Conservation (phyloP, 1,284 basidiomycete species). For the Heterobasidion occidentale region DNA sequence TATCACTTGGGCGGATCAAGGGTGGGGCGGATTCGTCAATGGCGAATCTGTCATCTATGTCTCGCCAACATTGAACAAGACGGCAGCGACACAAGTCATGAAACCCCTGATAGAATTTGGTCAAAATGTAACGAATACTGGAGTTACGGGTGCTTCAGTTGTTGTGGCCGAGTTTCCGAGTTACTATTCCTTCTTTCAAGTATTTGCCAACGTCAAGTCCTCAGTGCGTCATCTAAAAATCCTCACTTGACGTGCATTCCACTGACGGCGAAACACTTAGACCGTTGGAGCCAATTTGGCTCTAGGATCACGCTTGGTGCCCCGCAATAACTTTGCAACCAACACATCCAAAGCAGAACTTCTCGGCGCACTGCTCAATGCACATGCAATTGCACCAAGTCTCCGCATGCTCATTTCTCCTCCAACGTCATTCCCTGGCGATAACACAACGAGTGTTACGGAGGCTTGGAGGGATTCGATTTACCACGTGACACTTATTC, state of each 20-base stretch:
- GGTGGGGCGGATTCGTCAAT: constrained; percentile 14
- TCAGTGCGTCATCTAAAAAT: not conserved
- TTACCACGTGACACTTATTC: constrained; percentile 16
- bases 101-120: constrained; percentile 32
- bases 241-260: constrained; percentile 19
- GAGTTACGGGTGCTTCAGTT: constrained; percentile 12
- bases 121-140: constrained; percentile 1
- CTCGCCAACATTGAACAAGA: constrained; percentile 16
- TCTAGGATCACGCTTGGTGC: constrained; percentile 34
- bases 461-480: constrained; percentile 19
- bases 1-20: constrained; percentile 11
- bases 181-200: constrained; percentile 30
- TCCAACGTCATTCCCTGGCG: constrained; percentile 15
- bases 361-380: constrained; percentile 27
- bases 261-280: constrained; percentile 7
- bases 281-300: constrained; percentile 28
- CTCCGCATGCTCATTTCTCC: constrained; percentile 17
- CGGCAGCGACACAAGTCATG: constrained; percentile 28
- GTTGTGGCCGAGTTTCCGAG: constrained; percentile 26
- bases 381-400: constrained; percentile 13
- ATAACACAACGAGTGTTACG: constrained; percentile 16
- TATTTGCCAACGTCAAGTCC: constrained; percentile 21
- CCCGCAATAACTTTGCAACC: constrained; percentile 27
- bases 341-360: constrained; percentile 19
- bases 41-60: constrained; percentile 13